phyloP scores from a whole-genome alignment of 345 rosid genomes.

The Salix viminalis region DNA sequence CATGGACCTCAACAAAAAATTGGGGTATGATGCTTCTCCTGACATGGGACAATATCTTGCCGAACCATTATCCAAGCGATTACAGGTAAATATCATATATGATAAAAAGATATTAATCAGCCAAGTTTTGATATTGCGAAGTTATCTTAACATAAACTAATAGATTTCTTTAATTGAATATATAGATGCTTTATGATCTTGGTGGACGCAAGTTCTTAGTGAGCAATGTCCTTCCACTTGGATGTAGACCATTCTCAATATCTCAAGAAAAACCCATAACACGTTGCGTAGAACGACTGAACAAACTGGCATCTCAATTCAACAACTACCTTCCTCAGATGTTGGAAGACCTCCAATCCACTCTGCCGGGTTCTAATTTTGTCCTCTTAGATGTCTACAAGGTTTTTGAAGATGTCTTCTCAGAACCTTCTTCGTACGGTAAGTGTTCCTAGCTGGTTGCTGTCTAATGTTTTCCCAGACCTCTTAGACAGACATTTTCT shows the following conservation, averaged over 20 bases:
- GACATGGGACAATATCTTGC: neutral
- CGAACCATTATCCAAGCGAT: neutral
- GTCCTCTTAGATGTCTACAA: neutral
- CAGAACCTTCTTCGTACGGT: neutral
- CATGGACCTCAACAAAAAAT: neutral
- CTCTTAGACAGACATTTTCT: neutral
- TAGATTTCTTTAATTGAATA: neutral
- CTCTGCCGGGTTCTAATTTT: neutral
- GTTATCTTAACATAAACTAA: too few relatives aligned
- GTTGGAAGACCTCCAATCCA: neutral
- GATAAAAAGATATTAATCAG: too few relatives aligned
- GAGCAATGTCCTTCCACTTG: neutral
- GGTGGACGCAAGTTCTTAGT: neutral
- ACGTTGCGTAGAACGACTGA: neutral
- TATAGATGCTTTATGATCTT: neutral
- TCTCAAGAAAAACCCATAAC: neutral
- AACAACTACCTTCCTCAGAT: neutral
- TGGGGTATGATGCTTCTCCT: neutral
- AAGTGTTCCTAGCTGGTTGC: neutral
- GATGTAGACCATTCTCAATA: neutral
- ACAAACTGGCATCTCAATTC: neutral
- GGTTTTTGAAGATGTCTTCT: neutral
- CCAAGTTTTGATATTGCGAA: too few relatives aligned
- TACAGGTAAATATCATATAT: neutral
- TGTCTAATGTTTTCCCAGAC: neutral